Evolutionary conservation across 495 filamentous ascomycete species (phyloP).

Genomic region (Neurospora sp.): DNA sequence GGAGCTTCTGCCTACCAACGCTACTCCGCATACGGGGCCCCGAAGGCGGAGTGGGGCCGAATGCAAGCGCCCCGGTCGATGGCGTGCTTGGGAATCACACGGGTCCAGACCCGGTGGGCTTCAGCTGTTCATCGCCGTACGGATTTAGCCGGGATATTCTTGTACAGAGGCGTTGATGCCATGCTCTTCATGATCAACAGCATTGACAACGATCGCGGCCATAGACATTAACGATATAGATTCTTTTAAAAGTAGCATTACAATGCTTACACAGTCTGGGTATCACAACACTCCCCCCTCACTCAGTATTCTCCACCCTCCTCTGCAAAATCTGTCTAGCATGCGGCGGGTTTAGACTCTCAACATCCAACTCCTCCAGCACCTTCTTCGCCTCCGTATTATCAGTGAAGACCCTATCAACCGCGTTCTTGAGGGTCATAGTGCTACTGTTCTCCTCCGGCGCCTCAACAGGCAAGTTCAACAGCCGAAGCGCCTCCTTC

Average conservation of each 20-base stretch:
- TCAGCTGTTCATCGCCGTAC: neutral
- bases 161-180: neutral
- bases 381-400: constrained; percentile 70
- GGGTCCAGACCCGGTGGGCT: neutral
- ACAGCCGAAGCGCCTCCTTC: constrained; percentile 54
- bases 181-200: neutral
- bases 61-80: neutral
- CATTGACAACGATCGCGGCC: neutral
- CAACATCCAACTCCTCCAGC: constrained; percentile 54
- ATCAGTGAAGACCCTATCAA: constrained; percentile 64
- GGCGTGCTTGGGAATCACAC: neutral
- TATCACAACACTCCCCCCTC: neutral
- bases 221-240: neutral
- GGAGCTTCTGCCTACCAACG: neutral
- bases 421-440: constrained; percentile 60
- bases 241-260: neutral
- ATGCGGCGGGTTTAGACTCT: constrained; percentile 59
- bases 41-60: neutral
- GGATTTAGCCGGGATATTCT: neutral
- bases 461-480: constrained; percentile 51
- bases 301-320: constrained; percentile 58
- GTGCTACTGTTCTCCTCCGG: constrained; percentile 16
- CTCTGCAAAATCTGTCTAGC: constrained; percentile 68
- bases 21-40: neutral
- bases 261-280: neutral